phyloP scores from a whole-genome alignment of 805 yeast species.

The Pichia paraexigua region DNA sequence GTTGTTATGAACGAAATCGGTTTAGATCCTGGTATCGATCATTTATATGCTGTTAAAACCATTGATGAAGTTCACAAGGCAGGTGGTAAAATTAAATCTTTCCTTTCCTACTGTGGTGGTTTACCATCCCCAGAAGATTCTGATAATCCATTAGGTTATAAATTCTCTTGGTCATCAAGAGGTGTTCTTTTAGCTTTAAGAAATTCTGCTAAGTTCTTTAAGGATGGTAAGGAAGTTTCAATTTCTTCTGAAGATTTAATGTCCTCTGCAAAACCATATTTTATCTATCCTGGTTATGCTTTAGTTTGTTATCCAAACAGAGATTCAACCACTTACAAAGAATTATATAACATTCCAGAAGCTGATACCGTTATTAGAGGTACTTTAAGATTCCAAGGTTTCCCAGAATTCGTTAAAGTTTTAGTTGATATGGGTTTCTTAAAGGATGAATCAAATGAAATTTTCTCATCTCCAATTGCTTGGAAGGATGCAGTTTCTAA shows the following conservation, averaged over 20 bases:
- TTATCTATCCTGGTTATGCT: conserved; percentile 91
- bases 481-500: conserved; percentile 87
- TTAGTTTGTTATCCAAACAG: conserved; percentile 96
- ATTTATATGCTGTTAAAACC: conserved; percentile 96
- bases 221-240: conserved; percentile 73
- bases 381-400: conserved; percentile 95
- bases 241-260: conserved; percentile 86
- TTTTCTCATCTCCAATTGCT: conserved; percentile 48
- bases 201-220: conserved; percentile 85
- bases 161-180: conserved; percentile 98
- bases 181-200: conserved; percentile 94
- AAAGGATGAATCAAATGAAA: conserved; percentile 61
- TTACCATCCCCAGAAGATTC: conserved; percentile 97
- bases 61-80: conserved; percentile 90
- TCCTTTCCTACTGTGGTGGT: conserved; percentile 97
- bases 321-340: conserved; percentile 91
- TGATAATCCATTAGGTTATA: conserved; percentile 96
- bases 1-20: conserved; percentile 98
- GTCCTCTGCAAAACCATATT: conserved; percentile 93
- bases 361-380: conserved; percentile 97
- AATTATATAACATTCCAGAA: conserved; percentile 90
- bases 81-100: conserved; percentile 89
- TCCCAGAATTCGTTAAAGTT: conserved; percentile 96
- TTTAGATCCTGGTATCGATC: conserved; percentile 97
- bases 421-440: conserved; percentile 91